Evolutionary conservation across 2,329 filamentous ascomycete genomes (phyloP).

Genomic region (Chalaropsis ovoidea): DNA sequence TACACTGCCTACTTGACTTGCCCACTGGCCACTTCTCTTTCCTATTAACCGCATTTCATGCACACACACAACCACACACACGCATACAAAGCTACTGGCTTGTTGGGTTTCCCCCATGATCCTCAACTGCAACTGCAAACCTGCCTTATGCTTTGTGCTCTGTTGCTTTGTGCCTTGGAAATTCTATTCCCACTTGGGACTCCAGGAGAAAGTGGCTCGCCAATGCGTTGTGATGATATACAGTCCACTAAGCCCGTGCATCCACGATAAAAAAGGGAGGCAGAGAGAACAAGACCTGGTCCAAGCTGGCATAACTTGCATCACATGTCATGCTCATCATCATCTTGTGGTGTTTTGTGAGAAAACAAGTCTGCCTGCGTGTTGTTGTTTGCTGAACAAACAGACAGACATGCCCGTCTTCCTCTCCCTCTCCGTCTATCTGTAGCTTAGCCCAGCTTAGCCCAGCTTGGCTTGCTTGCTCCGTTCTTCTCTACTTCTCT

Average conservation of each 20-base stretch:
- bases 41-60: not conserved
- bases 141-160: no score
- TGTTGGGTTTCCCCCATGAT: not conserved
- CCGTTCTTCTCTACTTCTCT: no score
- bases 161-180: not conserved
- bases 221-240: not conserved
- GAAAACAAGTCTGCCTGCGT: not conserved
- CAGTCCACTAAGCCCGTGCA: not conserved
- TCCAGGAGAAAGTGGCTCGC: not conserved
- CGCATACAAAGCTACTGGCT: not conserved
- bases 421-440: no score
- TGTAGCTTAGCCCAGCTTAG: not conserved
- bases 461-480: not conserved
- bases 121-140: not conserved
- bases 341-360: not conserved
- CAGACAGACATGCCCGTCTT: no score
- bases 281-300: conserved; percentile 4
- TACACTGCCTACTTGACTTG: conserved; percentile 7
- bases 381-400: not conserved
- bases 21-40: not conserved
- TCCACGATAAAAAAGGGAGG: not conserved
- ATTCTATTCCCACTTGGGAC: not conserved
- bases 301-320: not conserved
- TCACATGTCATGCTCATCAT: conserved; percentile 9
- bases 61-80: no score